phyloP scores from a whole-genome alignment of 495 filamentous ascomycete genomes.

The Alectoria sarmentosa region DNA sequence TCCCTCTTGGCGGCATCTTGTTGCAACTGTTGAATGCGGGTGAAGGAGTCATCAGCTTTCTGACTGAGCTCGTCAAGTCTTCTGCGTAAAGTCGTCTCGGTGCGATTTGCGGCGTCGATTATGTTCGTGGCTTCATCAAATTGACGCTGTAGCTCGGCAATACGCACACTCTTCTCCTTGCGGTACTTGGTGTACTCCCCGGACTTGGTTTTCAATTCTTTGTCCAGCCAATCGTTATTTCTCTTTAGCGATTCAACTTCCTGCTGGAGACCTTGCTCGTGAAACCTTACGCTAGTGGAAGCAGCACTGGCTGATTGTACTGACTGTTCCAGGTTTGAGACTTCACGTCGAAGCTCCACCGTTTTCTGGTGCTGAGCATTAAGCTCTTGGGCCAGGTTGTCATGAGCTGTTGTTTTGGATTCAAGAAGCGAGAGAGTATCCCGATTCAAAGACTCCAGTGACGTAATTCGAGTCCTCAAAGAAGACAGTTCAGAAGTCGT shows the following conservation, averaged over 20 bases:
- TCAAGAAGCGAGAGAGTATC: conserved; percentile 84
- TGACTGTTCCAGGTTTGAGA: conserved; percentile 70
- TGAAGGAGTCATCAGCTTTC: conserved; percentile 76
- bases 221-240: conserved; percentile 87
- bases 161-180: conserved; percentile 85
- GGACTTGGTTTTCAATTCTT: conserved; percentile 80
- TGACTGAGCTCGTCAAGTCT: conserved; percentile 76
- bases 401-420: conserved; percentile 80
- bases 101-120: conserved; percentile 68
- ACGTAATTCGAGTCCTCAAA: conserved; percentile 69
- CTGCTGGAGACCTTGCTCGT: conserved; percentile 79
- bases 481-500: conserved; percentile 70
- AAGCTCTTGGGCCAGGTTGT: conserved; percentile 77
- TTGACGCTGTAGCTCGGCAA: conserved; percentile 77
- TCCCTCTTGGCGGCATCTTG: conserved; percentile 71
- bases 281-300: conserved; percentile 70
- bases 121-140: conserved; percentile 75
- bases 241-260: conserved; percentile 79
- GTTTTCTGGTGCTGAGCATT: conserved; percentile 81
- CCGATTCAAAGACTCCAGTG: conserved; percentile 84
- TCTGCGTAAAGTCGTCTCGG: conserved; percentile 69
- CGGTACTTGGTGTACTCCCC: conserved; percentile 82
- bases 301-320: conserved; percentile 73
- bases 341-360: conserved; percentile 69
- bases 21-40: conserved; percentile 73